Percentiles rank a stretch among this genome's conserved stretches.
phyloP scores from a whole-genome alignment of 257 asterid species.

The Lycium ferocissimum region DNA sequence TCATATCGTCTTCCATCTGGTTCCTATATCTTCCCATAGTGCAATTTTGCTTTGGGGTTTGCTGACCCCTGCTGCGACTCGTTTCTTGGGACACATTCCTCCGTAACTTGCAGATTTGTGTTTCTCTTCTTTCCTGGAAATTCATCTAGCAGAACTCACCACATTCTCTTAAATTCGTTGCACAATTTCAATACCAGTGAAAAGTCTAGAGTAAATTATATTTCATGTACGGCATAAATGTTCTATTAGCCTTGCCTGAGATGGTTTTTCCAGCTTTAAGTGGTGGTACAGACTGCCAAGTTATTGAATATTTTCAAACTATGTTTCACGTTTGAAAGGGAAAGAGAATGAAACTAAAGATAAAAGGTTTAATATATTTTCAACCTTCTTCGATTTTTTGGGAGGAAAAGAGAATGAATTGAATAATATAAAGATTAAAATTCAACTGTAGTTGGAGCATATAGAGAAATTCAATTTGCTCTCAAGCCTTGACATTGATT shows the following conservation, averaged over 20 bases:
- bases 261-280: background rate
- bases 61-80: background rate
- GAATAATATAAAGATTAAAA: background rate
- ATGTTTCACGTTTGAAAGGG: background rate
- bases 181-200: background rate
- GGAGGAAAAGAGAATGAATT: background rate
- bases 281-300: background rate
- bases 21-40: background rate
- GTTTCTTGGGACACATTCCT: background rate
- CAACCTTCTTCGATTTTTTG: background rate
- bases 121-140: background rate
- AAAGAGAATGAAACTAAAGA: background rate
- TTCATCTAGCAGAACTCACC: slow-evolving; percentile 6
- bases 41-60: background rate
- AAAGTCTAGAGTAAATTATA: background rate
- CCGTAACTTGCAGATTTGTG: background rate
- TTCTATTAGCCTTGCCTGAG: background rate
- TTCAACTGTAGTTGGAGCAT: background rate
- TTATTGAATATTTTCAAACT: background rate
- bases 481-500: background rate
- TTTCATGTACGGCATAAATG: background rate
- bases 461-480: slow-evolving; percentile 23
- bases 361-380: background rate
- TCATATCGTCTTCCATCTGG: background rate
- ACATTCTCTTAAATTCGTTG: background rate